Percentiles rank a stretch among this genome's conserved stretches.
These are phyloP conservation scores for Backusella liffmaniae DNA, from an alignment of 192 early-diverging fungal genomes.

Conservation along the genomic window DNA sequence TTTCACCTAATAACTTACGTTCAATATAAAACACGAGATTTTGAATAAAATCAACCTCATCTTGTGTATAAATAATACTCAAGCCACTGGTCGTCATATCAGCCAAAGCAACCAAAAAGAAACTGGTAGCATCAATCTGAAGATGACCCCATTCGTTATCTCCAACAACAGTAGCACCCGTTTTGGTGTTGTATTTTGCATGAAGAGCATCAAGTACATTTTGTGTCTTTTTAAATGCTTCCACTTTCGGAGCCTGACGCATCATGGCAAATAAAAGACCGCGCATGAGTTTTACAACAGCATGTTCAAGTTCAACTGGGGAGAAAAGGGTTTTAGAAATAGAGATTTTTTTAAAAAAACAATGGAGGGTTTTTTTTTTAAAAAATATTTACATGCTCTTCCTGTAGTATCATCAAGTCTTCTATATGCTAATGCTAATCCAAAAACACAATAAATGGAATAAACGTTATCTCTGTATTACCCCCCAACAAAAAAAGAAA, in stretches of 20 bases:
- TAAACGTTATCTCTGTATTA: constrained; percentile 80
- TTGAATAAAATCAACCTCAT: constrained; percentile 85
- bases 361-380: too few species aligned
- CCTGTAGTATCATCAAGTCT: constrained; percentile 83
- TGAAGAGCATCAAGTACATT: constrained; percentile 73
- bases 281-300: constrained; percentile 85
- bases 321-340: neutral
- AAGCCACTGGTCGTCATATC: constrained; percentile 83
- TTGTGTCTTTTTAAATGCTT: constrained; percentile 82
- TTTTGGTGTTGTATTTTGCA: constrained; percentile 85
- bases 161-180: constrained; percentile 81
- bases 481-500: neutral
- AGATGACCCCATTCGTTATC: constrained; percentile 87
- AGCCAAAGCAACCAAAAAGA: constrained; percentile 76
- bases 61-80: constrained; percentile 74
- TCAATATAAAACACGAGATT: constrained; percentile 91
- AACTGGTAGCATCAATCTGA: constrained; percentile 85
- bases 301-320: constrained; percentile 81
- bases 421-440: constrained; percentile 80
- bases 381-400: constrained; percentile 64
- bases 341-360: neutral
- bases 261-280: constrained; percentile 81
- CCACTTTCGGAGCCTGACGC: constrained; percentile 80
- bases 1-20: constrained; percentile 34
- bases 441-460: constrained; percentile 82